Base-by-base conservation (phyloP, 495 filamentous ascomycete genomes). In the Paragyromitra xinjiangensis region DNA sequence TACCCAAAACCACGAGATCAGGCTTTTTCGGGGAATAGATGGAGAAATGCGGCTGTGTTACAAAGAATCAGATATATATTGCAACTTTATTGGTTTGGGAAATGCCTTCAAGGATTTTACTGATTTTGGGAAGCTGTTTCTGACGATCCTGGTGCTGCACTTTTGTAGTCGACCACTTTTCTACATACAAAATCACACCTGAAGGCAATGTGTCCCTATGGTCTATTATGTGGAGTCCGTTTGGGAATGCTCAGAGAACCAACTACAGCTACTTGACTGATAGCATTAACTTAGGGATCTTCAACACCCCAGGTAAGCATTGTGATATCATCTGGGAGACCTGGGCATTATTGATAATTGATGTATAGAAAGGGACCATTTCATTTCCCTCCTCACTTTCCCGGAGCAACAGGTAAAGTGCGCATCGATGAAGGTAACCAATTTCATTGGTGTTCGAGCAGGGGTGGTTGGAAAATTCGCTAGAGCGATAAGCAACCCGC, bases 1-100 rank as follows among this genome's bases (percentile, higher is more conserved):
- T 58, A 53, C 58, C 7, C 1, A 22, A 3, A 39, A 72, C 5
- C 64, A 64, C 3, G 69, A 72, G 45, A 64, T 72, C 3, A 51
- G 59, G 7, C 59, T 72, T 48, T 72, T 72, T 19, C 26, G 69
- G 29, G 48, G 44, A 24, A 24, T 42, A 3, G 69, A 64, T 44
- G 59, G 34, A 0, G 22, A 26, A 4, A 64, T 55, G 26, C 58
- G 69, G 8, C 50, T 72, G 19, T 64, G 26, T 19, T 72, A 72
- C 40, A 72, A 64, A 64, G 69, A 72, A 64, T 72, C 59, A 14
- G 69, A 72, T 29, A 64, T 58, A 64, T 64, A 72, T 51, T 72
- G 69, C 59, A 72, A 53, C 64, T 72, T 72, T 72, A 72, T 72
- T 6, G 45, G 59, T 72, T 48, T 64, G 59, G n/a, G 7, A 8